These are phyloP conservation scores for Didymella lethalis DNA, from an alignment of 2,329 filamentous ascomycete species.

Conservation along the genomic window DNA sequence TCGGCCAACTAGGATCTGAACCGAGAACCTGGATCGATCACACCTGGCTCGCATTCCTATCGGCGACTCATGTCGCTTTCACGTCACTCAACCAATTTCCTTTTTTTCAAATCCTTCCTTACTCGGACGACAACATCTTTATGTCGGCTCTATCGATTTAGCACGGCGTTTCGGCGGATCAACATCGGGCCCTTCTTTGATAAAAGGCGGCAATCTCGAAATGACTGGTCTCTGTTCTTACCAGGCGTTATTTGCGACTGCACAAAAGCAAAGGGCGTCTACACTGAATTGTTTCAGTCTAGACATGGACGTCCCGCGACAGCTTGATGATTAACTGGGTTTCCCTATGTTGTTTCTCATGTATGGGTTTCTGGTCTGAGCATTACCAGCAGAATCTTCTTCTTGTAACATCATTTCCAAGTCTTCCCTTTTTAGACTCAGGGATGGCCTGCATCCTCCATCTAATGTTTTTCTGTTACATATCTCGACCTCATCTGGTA, in stretches of 20 bases:
- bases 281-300: constrained; percentile 43
- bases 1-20: constrained; percentile 34
- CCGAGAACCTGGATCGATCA: constrained; percentile 21
- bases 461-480: constrained; percentile 32
- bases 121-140: constrained; percentile 23
- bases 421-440: constrained; percentile 23
- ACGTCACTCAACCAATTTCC: constrained; percentile 20
- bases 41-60: constrained; percentile 26
- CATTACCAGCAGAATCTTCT: constrained; percentile 26
- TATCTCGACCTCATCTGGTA: constrained; percentile 35
- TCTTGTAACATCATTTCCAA: constrained; percentile 30
- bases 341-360: constrained; percentile 2
- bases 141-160: constrained; percentile 41
- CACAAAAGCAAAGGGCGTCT: constrained; percentile 45
- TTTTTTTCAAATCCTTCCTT: constrained; percentile 22
- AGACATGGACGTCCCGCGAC: constrained; percentile 34
- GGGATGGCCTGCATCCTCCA: constrained; percentile 25
- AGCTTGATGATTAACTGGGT: constrained; percentile 27
- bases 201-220: constrained; percentile 36
- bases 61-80: constrained; percentile 22
- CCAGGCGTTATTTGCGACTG: constrained; percentile 31
- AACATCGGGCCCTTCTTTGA: constrained; percentile 30
- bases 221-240: constrained; percentile 31
- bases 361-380: constrained; percentile 26
- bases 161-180: constrained; percentile 48